Conservation (phyloP, 2,329 filamentous ascomycete species). For the Dichotomopilus funicola region DNA sequence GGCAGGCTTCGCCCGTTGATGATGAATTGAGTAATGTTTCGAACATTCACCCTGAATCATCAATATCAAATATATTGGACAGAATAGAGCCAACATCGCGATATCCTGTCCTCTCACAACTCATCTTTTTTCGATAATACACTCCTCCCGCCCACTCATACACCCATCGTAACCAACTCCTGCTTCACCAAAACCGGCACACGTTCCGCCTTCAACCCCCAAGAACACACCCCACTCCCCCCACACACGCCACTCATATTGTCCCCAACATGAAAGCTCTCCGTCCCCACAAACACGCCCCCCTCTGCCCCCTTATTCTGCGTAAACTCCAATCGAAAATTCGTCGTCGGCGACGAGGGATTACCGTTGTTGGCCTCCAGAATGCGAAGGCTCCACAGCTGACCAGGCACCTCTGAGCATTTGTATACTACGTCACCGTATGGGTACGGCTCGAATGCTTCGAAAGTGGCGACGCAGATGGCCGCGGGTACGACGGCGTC, state of each 20-base stretch:
- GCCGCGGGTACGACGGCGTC: not conserved
- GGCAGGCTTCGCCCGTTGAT: no score
- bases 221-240: conserved; percentile 14
- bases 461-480: not conserved
- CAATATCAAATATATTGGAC: no score
- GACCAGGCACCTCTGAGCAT: conserved; percentile 3
- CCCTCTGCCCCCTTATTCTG: not conserved
- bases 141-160: not conserved
- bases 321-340: conserved; percentile 6
- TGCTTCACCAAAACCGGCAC: conserved; percentile 9
- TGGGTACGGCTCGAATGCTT: not conserved
- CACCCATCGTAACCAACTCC: not conserved
- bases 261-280: conserved; percentile 1
- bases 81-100: no score
- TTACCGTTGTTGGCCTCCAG: not conserved
- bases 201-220: conserved; percentile 11
- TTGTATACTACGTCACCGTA: not conserved
- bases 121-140: no score
- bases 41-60: no score
- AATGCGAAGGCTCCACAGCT: conserved; percentile 8
- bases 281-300: not conserved
- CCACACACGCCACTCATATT: conserved; percentile 13
- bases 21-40: no score
- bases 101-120: no score
- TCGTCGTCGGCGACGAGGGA: not conserved